Evolutionary conservation across 2,329 filamentous ascomycete species (phyloP).

Genomic region (Aspergillus fructus): DNA sequence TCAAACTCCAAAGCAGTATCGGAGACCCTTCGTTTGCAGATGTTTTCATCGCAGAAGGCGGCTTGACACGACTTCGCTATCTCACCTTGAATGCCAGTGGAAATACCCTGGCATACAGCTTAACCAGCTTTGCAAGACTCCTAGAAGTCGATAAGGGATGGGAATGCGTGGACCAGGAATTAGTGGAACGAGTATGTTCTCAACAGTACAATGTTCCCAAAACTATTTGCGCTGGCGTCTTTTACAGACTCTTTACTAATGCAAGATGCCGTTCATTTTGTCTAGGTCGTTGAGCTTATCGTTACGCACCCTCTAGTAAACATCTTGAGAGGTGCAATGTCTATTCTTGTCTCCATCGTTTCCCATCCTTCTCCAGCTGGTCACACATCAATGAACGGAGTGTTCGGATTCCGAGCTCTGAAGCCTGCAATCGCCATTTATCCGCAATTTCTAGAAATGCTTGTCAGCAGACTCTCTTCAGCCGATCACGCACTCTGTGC

Average conservation of each 20-base stretch:
- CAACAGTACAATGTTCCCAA: not conserved
- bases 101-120: constrained; percentile 92
- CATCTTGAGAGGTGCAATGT: constrained; percentile 94
- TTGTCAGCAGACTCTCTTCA: constrained; percentile 86
- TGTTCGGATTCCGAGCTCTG: constrained; percentile 84
- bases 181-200: constrained; percentile 58
- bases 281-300: constrained; percentile 80
- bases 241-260: not conserved
- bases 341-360: constrained; percentile 89
- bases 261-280: constrained; percentile 4
- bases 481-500: constrained; percentile 95
- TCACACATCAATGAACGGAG: constrained; percentile 54
- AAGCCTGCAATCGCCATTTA: constrained; percentile 89
- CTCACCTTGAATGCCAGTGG: constrained; percentile 82
- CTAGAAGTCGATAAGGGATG: constrained; percentile 97
- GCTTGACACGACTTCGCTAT: constrained; percentile 75
- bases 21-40: constrained; percentile 96
- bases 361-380: constrained; percentile 70
- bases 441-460: constrained; percentile 90
- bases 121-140: constrained; percentile 82
- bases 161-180: constrained; percentile 62
- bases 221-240: not conserved
- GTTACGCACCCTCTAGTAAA: constrained; percentile 96
- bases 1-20: constrained; percentile 94
- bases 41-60: constrained; percentile 88